phyloP scores from a whole-genome alignment of 345 rosid genomes.

The Eucalyptus polybractea region DNA sequence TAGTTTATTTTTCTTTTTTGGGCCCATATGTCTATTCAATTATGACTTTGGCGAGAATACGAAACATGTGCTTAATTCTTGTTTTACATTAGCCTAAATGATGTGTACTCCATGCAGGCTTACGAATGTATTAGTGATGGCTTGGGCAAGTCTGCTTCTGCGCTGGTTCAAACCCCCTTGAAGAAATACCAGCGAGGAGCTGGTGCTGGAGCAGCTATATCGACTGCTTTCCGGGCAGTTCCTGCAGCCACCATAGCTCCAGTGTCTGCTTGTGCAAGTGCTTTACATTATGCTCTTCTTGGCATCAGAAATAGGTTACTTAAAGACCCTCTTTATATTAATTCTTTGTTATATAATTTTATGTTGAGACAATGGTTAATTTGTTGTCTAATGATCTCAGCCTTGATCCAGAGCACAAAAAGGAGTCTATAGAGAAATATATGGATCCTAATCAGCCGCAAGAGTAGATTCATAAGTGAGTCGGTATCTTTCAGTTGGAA shows the following conservation, averaged over 20 bases:
- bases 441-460: slow-evolving; percentile 45
- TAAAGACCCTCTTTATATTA: neutral
- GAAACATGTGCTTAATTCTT: neutral
- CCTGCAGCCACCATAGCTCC: slow-evolving; percentile 96
- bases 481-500: neutral
- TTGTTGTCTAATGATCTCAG: slow-evolving; percentile 25
- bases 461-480: slow-evolving; percentile 12
- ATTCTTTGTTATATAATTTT: neutral
- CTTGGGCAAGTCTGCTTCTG: slow-evolving; percentile 81
- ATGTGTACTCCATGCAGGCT: slow-evolving; percentile 41
- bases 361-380: neutral
- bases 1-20: neutral
- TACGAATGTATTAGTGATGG: slow-evolving; percentile 79
- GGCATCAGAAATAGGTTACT: slow-evolving; percentile 82
- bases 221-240: slow-evolving; percentile 64
- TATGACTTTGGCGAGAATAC: neutral
- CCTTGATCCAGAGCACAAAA: slow-evolving; percentile 93
- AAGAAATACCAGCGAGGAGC: slow-evolving; percentile 79
- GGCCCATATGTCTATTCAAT: neutral
- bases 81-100: neutral
- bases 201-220: slow-evolving; percentile 74
- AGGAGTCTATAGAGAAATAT: slow-evolving; percentile 97
- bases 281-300: slow-evolving; percentile 70
- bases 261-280: slow-evolving; percentile 75
- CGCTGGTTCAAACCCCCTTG: slow-evolving; percentile 69